Conservation (phyloP, 805 yeast species). For the Candida ipomoeae region DNA sequence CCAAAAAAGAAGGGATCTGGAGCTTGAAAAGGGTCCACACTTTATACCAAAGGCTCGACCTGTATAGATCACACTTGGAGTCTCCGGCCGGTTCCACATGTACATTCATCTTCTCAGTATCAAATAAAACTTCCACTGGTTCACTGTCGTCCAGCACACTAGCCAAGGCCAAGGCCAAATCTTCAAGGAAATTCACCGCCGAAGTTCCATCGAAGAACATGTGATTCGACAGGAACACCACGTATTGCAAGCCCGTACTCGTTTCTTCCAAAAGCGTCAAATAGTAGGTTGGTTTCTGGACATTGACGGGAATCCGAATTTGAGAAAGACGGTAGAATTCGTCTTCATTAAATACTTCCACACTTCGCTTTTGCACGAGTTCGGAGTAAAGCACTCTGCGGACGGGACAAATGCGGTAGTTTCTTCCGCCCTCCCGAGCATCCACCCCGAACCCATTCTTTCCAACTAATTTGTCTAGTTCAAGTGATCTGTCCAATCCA, state of each 20-base stretch:
- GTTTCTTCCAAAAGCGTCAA: slow-evolving; percentile 1
- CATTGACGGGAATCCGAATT: slow-evolving; percentile 7
- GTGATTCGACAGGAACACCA: slow-evolving; percentile 14
- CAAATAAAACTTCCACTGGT: slow-evolving; percentile 5
- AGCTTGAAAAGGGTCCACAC: background rate
- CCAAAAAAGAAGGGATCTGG: slow-evolving; percentile 2
- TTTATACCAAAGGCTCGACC: background rate
- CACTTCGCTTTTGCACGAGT: slow-evolving; percentile 6
- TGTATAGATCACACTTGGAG: slow-evolving; percentile 5
- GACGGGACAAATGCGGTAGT: slow-evolving; percentile 8
- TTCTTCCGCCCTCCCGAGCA: slow-evolving; percentile 5
- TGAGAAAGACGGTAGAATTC: slow-evolving; percentile 3
- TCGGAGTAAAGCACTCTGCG: slow-evolving; percentile 6
- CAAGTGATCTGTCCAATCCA: no score
- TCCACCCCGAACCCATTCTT: background rate
- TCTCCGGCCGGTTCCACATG: slow-evolving; percentile 2
- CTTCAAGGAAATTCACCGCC: slow-evolving; percentile 10
- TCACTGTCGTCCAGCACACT: background rate
- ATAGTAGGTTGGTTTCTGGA: slow-evolving; percentile 9
- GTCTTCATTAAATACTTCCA: slow-evolving; percentile 4
- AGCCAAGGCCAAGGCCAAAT: slow-evolving; percentile 5
- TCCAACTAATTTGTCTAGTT: no score
- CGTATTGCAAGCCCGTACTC: slow-evolving; percentile 3
- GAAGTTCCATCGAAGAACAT: slow-evolving; percentile 14
- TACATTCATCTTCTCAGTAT: background rate